phyloP scores from a whole-genome alignment of 2,329 filamentous ascomycete genomes.

The Neopestalotiopsis clavispora region DNA sequence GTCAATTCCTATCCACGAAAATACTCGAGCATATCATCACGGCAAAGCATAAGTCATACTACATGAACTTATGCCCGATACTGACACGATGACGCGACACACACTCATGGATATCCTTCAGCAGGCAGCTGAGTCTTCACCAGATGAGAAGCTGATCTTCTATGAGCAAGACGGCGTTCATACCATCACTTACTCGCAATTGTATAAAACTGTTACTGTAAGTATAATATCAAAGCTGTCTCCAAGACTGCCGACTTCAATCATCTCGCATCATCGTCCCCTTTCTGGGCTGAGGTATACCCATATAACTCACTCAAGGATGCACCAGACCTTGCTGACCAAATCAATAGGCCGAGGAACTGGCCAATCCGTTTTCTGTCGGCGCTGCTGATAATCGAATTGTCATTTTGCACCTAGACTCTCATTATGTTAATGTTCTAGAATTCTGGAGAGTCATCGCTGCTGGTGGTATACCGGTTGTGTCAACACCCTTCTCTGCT shows the following conservation, averaged over 20 bases:
- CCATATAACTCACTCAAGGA: neutral
- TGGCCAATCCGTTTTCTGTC: neutral
- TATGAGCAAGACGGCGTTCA: neutral
- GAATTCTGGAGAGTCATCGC: slow-evolving; percentile 21
- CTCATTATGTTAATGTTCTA: slow-evolving; percentile 17
- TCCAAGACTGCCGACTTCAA: neutral
- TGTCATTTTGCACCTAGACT: slow-evolving; percentile 18
- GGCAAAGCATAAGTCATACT: neutral
- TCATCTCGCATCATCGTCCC: neutral
- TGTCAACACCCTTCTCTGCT: slow-evolving; percentile 19
- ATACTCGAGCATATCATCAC: neutral
- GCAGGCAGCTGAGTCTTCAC: neutral
- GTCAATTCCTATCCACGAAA: neutral
- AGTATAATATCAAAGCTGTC: neutral
- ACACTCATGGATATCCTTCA: slow-evolving; percentile 6
- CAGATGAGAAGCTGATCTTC: neutral
- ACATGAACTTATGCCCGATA: neutral
- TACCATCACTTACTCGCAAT: neutral
- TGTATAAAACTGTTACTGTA: neutral
- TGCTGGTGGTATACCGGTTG: slow-evolving; percentile 18
- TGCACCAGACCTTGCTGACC: neutral
- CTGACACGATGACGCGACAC: neutral
- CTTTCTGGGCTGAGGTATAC: neutral
- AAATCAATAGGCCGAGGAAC: neutral
- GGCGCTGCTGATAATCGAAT: neutral